Conservation (phyloP, 2,329 filamentous ascomycete genomes). For the Penicillium sp. region DNA sequence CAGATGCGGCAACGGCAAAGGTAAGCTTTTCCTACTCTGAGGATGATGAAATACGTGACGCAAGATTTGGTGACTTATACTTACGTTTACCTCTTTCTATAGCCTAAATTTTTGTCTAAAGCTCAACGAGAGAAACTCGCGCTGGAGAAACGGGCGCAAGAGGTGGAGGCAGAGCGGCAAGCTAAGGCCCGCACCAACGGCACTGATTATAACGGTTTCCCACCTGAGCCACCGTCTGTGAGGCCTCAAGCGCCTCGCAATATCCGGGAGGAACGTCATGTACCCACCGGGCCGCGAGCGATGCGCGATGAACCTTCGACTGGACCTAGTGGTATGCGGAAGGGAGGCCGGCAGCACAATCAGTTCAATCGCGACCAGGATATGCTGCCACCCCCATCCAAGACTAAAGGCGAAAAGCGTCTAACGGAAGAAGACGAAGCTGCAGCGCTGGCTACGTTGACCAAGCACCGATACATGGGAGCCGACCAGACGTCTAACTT, state of each 20-base stretch:
- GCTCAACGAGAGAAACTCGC: conserved; percentile 78
- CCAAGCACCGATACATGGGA: conserved; percentile 85
- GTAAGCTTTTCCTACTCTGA: conserved; percentile 41
- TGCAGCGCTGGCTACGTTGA: conserved; percentile 67
- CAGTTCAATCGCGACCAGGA: conserved; percentile 43
- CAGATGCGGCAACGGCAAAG: conserved; percentile 79
- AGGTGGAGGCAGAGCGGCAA: conserved; percentile 63
- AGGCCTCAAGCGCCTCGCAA: conserved; percentile 26
- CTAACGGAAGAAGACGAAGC: conserved; percentile 58
- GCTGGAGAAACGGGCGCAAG: conserved; percentile 72
- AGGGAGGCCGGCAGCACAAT: conserved; percentile 8
- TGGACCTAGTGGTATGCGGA: conserved; percentile 53
- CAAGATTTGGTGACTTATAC: conserved; percentile 13
- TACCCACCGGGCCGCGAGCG: conserved; percentile 70
- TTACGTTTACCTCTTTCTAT: conserved; percentile 25
- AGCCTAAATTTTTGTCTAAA: conserved; percentile 82
- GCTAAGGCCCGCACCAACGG: conserved; percentile 42
- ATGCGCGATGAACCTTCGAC: conserved; percentile 57
- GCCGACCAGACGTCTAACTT: conserved; percentile 87
- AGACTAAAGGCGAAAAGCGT: conserved; percentile 46
- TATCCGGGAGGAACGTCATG: conserved; percentile 12
- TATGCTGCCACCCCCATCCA: conserved; percentile 50
- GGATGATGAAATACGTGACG: background rate
- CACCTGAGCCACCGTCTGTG: conserved; percentile 13
- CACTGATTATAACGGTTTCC: conserved; percentile 25